A percentile compares a stretch with the other conserved stretches of the same genome.
Conservation (phyloP, 768 basidiomycete species). For the Tulasnella sp. region DNA sequence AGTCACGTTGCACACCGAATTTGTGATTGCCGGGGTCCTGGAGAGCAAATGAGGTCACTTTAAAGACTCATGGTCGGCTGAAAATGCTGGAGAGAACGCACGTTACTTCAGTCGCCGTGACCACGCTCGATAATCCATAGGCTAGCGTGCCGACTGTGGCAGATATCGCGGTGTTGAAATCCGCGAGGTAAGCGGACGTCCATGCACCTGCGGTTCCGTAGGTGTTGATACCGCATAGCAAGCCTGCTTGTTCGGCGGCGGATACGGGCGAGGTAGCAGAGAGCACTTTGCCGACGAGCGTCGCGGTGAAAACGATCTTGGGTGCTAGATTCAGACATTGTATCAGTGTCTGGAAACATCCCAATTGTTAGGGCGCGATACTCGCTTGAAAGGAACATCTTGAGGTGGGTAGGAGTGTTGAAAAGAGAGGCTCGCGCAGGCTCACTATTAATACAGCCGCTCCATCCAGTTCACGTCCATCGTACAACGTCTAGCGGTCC, state of each 20-base stretch:
- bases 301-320: too few relatives aligned
- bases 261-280: constrained; percentile 16
- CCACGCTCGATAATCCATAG: constrained; percentile 10
- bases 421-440: too few relatives aligned
- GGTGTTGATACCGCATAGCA: constrained; percentile 18
- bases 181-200: constrained; percentile 14
- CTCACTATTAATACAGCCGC: too few relatives aligned
- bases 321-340: too few relatives aligned
- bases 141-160: constrained; percentile 8
- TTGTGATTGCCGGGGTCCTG: constrained; percentile 8
- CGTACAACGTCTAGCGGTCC: too few relatives aligned
- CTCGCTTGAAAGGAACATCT: too few relatives aligned
- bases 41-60: not conserved
- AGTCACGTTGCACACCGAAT: constrained; percentile 15
- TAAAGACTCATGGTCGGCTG: not conserved
- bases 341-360: too few relatives aligned
- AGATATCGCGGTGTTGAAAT: not conserved
- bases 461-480: too few relatives aligned
- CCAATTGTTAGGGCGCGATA: too few relatives aligned
- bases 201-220: constrained; percentile 15
- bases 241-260: constrained; percentile 11
- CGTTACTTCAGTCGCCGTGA: constrained; percentile 4
- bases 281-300: not conserved
- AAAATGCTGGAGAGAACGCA: not conserved
- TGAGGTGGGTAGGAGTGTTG: too few relatives aligned